A percentile compares a stretch with the other conserved stretches of the same genome.
Conservation (phyloP, 2,329 filamentous ascomycete species). For the Periconia sp. region DNA sequence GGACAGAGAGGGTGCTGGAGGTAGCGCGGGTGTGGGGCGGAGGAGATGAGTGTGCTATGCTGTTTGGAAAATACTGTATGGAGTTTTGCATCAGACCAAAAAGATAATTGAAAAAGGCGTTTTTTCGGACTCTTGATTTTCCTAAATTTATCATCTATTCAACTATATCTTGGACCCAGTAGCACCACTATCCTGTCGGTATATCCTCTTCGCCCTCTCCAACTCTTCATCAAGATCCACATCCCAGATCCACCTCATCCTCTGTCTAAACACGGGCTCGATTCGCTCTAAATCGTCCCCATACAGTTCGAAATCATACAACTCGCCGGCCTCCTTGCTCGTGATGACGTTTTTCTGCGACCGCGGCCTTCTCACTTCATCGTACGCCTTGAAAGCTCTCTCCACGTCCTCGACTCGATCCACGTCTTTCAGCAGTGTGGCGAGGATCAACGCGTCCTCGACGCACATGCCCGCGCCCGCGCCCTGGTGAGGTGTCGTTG, state of each 20-base stretch:
- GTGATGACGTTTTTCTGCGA: slow-evolving; percentile 31
- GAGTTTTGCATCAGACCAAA: too few relatives aligned
- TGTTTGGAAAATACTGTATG: neutral
- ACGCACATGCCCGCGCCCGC: slow-evolving; percentile 60
- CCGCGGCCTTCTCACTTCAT: slow-evolving; percentile 29
- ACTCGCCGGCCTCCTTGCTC: slow-evolving; percentile 33
- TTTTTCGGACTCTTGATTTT: too few relatives aligned
- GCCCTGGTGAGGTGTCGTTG: slow-evolving; percentile 57
- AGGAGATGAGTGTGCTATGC: slow-evolving; percentile 24
- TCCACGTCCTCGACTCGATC: slow-evolving; percentile 31
- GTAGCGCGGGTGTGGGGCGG: slow-evolving; percentile 36
- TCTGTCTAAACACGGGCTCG: slow-evolving; percentile 28
- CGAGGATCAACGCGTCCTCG: slow-evolving; percentile 52
- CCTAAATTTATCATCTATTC: too few relatives aligned
- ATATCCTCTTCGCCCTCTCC: slow-evolving; percentile 31
- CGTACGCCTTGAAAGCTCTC: slow-evolving; percentile 34
- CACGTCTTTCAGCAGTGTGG: slow-evolving; percentile 31
- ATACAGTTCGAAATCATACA: slow-evolving; percentile 45
- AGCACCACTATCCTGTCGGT: slow-evolving; percentile 6
- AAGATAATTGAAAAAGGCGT: too few relatives aligned
- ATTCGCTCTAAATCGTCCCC: slow-evolving; percentile 45
- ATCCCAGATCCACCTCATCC: slow-evolving; percentile 47
- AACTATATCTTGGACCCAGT: slow-evolving; percentile 10
- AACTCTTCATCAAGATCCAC: slow-evolving; percentile 41
- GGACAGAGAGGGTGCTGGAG: slow-evolving; percentile 60